Evolutionary conservation across 495 filamentous ascomycete species (phyloP), one percentile per base, ranked within the genome.

Genomic region (Daldinia vernicosa): DNA sequence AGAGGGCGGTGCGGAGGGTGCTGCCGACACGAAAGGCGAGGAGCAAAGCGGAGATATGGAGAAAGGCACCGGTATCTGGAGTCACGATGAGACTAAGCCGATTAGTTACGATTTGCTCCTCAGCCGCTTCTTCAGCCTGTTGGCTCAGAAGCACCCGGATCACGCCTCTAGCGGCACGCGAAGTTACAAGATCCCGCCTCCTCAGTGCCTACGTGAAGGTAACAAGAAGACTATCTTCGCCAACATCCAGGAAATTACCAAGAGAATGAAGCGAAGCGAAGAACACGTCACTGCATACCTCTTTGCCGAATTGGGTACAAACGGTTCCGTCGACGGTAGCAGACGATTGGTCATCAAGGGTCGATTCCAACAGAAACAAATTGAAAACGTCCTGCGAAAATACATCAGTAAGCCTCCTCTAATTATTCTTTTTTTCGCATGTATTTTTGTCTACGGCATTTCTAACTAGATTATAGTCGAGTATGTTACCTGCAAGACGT

Each of bases 191-290:
- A 99, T 99, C 74, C 96, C 95, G 17, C 95, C 95, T 12, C 95
- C 95, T n/a, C 96, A 99, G 84, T 97, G 95, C 82, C 86, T 98
- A 52, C 94, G 96, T 83, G 96, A 99, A 93, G 95, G 95, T 79
- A 98, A 98, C 88, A 97, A 97, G 88, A 97, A 97, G 91, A 98
- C 95, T 58, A 97, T 98, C 75, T 99, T 98, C 78, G 95, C 95
- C 81, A 99, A 99, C 84, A 93, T 99, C 74, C 86, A 91, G 64
- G 93, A 96, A 78, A 97, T 97, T 71, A 91, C 89, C 83, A 92
- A 92, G 83, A 74, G 80, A 56, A 77, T 99, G 94, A 99, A 99
- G 89, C 87, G 95, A 77, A 91, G 90, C 71, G 95, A 97, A 76
- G 95, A 99, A 79, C 95, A 98, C 83, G 93, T 98, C 73, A 98